Base-by-base conservation (phyloP, 1,284 basidiomycete species). In the Sutorius eximius region DNA sequence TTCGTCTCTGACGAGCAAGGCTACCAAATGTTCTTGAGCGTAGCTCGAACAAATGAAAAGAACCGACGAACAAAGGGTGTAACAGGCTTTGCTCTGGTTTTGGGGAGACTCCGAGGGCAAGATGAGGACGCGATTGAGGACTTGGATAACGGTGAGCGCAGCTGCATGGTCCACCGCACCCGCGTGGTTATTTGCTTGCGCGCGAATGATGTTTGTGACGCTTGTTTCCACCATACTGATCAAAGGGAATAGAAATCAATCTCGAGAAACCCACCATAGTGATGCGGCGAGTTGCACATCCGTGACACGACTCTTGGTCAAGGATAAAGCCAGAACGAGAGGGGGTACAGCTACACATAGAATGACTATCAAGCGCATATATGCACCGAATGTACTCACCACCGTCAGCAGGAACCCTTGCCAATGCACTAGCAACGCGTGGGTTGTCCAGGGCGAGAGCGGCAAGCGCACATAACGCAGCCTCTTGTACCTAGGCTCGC, bases 1-100 rank as follows among this genome's bases (percentile, higher is more conserved):
- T 61, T 93, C 82, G 62, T 94, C 91, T 8, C 78, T 76, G 1
- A 91, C 83, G 0, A 95, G 77, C 50, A 85, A 75, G 49, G 85
- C 92, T 93, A 61, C 15, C 37, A 20, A 51, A 22, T 0, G n/a
- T 38, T 2, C 38, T 30, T 52, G 33, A 44, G 16, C 45, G 1
- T 11, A n/a, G 38, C 34, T 44, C 18, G 29, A 13, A 13, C 36
- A 16, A 32, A 32, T 16, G 27, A 12, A 42, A 16, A 48, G 49
- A 37, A 24, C 12, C 29, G 45, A 71, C 79, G 15, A 57, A 91
- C 89, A 82, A 0, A 94, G 70, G 8, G 86, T 79, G 62, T 87
- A 89, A 66, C 89, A 92, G 0, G 89, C 85, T 64, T 78, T 82
- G 3, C 77, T 80, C 47, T 80, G 75, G 29, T 69, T 76, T 46